Percentiles rank a stretch among this genome's conserved stretches.
phyloP scores from a whole-genome alignment of 2,329 filamentous ascomycete species.

The Fusarium multiceps region DNA sequence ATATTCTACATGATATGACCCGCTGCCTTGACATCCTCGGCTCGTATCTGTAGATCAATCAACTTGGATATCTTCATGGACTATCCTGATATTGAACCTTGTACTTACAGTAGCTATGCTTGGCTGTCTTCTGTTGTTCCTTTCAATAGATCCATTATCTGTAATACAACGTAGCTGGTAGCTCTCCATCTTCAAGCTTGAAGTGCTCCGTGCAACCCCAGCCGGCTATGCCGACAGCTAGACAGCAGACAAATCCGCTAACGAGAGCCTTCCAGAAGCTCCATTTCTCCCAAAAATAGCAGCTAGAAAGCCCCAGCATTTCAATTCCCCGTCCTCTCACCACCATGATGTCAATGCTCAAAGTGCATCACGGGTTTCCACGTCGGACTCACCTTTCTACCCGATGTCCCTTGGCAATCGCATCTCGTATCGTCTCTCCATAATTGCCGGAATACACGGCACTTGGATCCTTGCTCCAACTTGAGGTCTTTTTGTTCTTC shows the following conservation, averaged over 20 bases:
- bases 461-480: slow-evolving; percentile 8
- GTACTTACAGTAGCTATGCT: background rate
- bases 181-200: background rate
- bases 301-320: background rate
- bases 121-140: background rate
- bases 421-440: background rate
- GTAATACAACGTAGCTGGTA: background rate
- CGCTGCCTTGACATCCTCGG: too few relatives aligned
- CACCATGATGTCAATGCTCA: slow-evolving; percentile 39
- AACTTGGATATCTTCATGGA: background rate
- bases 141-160: too few relatives aligned
- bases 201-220: slow-evolving; percentile 18
- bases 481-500: slow-evolving; percentile 12
- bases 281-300: slow-evolving; percentile 32
- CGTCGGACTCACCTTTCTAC: background rate
- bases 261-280: slow-evolving; percentile 16
- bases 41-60: background rate
- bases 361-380: slow-evolving; percentile 21
- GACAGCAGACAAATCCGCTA: background rate
- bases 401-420: background rate
- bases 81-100: background rate
- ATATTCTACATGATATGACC: background rate
- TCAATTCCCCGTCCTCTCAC: slow-evolving; percentile 19
- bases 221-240: slow-evolving; percentile 14
- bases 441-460: slow-evolving; percentile 20